Base-by-base conservation (phyloP, 2,329 filamentous ascomycete genomes). In the Colletotrichum gloeosporioides region DNA sequence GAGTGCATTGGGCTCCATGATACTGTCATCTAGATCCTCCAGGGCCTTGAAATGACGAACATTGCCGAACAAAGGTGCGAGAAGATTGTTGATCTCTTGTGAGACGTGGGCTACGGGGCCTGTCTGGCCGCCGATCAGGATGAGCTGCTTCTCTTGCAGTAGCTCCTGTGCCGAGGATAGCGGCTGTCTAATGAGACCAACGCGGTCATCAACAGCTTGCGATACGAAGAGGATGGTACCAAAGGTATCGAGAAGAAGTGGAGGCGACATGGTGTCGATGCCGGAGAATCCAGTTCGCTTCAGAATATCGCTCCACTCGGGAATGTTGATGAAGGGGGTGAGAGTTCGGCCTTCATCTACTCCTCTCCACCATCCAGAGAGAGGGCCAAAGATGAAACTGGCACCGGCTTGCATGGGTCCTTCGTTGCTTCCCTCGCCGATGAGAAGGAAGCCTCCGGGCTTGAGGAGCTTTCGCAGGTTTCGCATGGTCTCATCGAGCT, bases 301-400 rank as follows among this genome's bases (percentile, higher is more conserved):
- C 29, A 64, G n/a, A 6, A 61, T 66, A 32, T 49, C 27, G 44
- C 76, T 32, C 73, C 76, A 78, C 32, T 53, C 22, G 13, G 59
- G 53, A 69, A 29, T 25, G 31, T 29, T 36, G n/a, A 55, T n/a
- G 39, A 25, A 27, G 29, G 36, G 36, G 13, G 29, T 44, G 29
- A 71, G 32, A 8, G 32, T 59, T 34, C 80, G 73, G 6, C 78
- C 80, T 8, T 81, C 80, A 16, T 79, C 72, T 0, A 59, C 49
- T 18, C 80, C 80, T 4, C 80, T 65, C 79, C 80, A 83, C 81
- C 82, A 84, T 16, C 82, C 82, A 4, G 79, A 71, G 3, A 85
- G 72, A n/a, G 73, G 71, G 13, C 81, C 81, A 34, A 84, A 80
- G 10, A 81, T 75, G 32, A 84, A 80, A 10, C 81, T 75, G 12